Evolutionary conservation across 2,329 filamentous ascomycete genomes (phyloP), one percentile per base, ranked within the genome.

Genomic region (Claviceps sorghi): DNA sequence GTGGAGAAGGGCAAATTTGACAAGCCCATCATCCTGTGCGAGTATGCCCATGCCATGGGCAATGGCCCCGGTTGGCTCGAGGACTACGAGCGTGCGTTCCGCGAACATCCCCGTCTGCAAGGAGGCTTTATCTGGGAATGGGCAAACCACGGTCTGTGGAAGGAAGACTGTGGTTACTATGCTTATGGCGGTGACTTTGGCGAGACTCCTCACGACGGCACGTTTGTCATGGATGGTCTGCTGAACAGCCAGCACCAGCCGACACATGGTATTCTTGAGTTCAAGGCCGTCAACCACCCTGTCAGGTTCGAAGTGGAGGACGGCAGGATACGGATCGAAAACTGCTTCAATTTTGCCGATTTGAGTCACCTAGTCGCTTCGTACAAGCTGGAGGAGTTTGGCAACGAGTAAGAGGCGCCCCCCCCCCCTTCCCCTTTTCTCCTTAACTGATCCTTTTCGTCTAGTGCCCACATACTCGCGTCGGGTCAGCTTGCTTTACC

Each of bases 11-110:
- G 72, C 46, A 66, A 64, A 15, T 77, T 67, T 19, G 66, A 72
- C 3, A 79, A 84, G 64, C 80, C 80, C 0, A 66, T 84, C 1
- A 68, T 85, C 1, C 70, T 79, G 3, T 79, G 75, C 59, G 77
- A 81, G 56, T 79, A 77, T 54, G 74, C 65, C 0, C 76, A 79
- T 59, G 82, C 84, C 1, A 87, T 88, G 84, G 84, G 84, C 6
- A 88, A 87, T 58, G 84, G 83, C 0, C 84, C 84, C 0, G 84
- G 84, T 1, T 78, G 77, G 36, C 71, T 88, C 11, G 75, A 83
- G 54, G 83, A 86, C 55, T 88, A 88, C 54, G 72, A 83, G 48
- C 71, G 80, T 42, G 72, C 75, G 0, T 88, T 86, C 67, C 75
- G 77, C 34, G 71, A 72, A 30, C 69, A 84, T 54, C 75, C 75